Evolutionary conservation across 1,284 basidiomycete species (phyloP).

Genomic region (Trichosporon faecale): DNA sequence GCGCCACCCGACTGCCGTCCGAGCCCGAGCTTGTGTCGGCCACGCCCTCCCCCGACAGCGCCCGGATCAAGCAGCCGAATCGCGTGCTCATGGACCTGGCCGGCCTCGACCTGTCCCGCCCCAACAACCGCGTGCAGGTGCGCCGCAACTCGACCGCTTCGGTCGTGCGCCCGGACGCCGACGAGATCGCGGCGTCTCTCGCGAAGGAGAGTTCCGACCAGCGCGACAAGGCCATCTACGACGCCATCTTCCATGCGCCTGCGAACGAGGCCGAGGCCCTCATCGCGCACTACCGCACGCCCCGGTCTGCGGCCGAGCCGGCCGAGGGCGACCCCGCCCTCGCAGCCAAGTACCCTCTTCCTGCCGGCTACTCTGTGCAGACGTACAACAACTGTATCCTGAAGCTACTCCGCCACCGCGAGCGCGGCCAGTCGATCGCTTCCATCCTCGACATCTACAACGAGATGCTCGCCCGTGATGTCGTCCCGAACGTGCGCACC

Average conservation of each 20-base stretch:
- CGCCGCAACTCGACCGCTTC: slow-evolving; percentile 39
- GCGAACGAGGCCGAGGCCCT: slow-evolving; percentile 10
- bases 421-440: slow-evolving; percentile 59
- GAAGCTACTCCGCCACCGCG: slow-evolving; percentile 58
- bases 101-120: slow-evolving; percentile 35
- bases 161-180: slow-evolving; percentile 21
- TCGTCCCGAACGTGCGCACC: slow-evolving; percentile 66
- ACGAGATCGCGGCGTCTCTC: not conserved
- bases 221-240: slow-evolving; percentile 7
- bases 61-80: slow-evolving; percentile 34
- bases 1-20: slow-evolving; percentile 8
- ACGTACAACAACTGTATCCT: slow-evolving; percentile 68
- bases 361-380: slow-evolving; percentile 31
- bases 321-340: slow-evolving; percentile 24
- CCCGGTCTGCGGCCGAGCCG: slow-evolving; percentile 6
- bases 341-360: slow-evolving; percentile 31
- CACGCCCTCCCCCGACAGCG: slow-evolving; percentile 16
- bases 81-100: slow-evolving; percentile 47
- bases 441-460: slow-evolving; percentile 70
- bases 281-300: slow-evolving; percentile 34
- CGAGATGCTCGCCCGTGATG: slow-evolving; percentile 64
- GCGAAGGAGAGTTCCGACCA: slow-evolving; percentile 6
- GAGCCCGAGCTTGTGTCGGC: slow-evolving; percentile 14
- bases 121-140: slow-evolving; percentile 24
- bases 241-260: not conserved